phyloP scores from a whole-genome alignment of 208 protist species.

The Angomonas deanei region DNA sequence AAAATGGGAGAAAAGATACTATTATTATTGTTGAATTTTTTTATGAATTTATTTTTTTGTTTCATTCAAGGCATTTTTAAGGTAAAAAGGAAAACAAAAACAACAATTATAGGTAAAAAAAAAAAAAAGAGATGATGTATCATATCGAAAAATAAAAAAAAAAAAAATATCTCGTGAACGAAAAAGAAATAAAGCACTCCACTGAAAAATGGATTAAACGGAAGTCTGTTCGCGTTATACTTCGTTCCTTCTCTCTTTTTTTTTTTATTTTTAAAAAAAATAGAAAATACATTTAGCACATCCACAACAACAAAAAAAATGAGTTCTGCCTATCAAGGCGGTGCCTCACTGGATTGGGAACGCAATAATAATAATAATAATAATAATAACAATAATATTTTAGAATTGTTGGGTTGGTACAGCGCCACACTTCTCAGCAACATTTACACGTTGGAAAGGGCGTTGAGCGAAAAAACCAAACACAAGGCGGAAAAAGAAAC shows the following conservation, averaged over 20 bases:
- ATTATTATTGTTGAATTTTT: not conserved
- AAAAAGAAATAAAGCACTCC: not conserved
- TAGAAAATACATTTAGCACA: not conserved
- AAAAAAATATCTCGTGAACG: not conserved
- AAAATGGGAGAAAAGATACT: not conserved
- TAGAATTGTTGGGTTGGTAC: not conserved
- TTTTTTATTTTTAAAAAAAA: conserved; percentile 6
- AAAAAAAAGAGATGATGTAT: not conserved
- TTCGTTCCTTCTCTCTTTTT: conserved; percentile 9
- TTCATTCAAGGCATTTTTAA: not conserved
- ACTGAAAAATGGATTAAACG: not conserved
- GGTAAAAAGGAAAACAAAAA: not conserved
- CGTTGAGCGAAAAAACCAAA: no score
- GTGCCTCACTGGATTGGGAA: not conserved
- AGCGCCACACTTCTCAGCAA: not conserved
- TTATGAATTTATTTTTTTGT: not conserved
- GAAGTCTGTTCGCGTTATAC: not conserved
- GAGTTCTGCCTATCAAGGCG: no score
- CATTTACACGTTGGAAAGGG: not conserved
- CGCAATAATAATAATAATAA: conserved; percentile 14
- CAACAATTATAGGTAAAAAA: not conserved
- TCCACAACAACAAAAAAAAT: not conserved
- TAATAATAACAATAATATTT: conserved; percentile 5
- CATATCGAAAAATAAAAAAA: not conserved
- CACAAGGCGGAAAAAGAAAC: not conserved